Conservation (phyloP, 2,329 filamentous ascomycete species). For the Trichoderma cornu-damae region DNA sequence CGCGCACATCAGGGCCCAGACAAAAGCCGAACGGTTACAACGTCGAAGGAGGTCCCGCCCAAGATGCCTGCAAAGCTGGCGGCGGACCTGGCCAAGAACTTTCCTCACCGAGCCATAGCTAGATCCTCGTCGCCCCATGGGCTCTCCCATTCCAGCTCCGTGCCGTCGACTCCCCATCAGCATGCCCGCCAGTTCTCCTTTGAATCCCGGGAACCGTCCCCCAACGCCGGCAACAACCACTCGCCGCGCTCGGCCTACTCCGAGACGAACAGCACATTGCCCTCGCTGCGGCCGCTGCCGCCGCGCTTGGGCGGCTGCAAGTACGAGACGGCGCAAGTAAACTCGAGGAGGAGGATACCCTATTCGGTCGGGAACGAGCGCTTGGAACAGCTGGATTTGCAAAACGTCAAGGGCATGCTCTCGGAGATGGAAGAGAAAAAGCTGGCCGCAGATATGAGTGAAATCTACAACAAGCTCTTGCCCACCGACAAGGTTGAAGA, state of each 20-base stretch:
- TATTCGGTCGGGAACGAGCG: conserved; percentile 83
- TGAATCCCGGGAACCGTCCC: conserved; percentile 73
- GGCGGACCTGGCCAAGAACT: conserved; percentile 30
- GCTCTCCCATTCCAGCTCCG: conserved; percentile 69
- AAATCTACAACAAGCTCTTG: conserved; percentile 78
- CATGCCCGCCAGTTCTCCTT: conserved; percentile 77
- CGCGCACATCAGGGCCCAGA: conserved; percentile 51
- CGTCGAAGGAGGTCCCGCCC: conserved; percentile 48
- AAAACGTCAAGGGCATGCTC: conserved; percentile 67
- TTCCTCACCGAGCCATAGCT: conserved; percentile 28
- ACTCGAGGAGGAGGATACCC: conserved; percentile 79
- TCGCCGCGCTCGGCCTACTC: conserved; percentile 89
- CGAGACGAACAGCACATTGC: conserved; percentile 72
- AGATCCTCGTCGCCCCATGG: conserved; percentile 29
- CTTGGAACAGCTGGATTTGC: conserved; percentile 64
- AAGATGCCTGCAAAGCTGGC: conserved; percentile 49
- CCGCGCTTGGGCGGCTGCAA: conserved; percentile 63
- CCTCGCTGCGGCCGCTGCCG: conserved; percentile 61
- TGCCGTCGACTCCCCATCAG: conserved; percentile 90
- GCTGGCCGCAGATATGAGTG: conserved; percentile 75
- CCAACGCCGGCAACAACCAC: conserved; percentile 68
- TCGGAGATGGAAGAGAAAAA: conserved; percentile 67
- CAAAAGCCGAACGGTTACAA: conserved; percentile 59
- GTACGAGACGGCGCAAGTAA: conserved; percentile 81
- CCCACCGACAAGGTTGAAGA: conserved; percentile 75